Conservation (phyloP, 345 rosid genomes). For the Turritis glabra region DNA sequence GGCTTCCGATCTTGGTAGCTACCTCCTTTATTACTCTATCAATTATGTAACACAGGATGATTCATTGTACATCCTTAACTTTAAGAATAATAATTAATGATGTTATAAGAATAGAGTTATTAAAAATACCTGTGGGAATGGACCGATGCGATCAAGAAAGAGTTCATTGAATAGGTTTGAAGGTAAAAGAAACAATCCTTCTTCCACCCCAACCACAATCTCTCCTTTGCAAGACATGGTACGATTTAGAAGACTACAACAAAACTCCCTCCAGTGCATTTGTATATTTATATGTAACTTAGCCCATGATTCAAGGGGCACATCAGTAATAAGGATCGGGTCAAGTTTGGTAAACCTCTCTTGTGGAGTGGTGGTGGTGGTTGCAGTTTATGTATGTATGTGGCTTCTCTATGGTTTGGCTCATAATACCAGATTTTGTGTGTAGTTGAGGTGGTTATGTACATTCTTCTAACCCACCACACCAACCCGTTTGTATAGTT, state of each 20-base stretch:
- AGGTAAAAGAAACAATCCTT: conserved; percentile 39
- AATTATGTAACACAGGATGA: not conserved
- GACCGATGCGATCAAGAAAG: conserved; percentile 30
- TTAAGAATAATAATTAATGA: not conserved
- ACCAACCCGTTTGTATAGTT: conserved; percentile 22
- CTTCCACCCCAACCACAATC: conserved; percentile 27
- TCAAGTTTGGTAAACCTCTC: conserved; percentile 37
- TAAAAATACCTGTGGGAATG: conserved; percentile 32
- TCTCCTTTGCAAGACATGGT: conserved; percentile 38
- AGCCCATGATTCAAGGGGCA: not conserved
- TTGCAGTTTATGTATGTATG: conserved; percentile 23
- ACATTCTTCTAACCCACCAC: conserved; percentile 39
- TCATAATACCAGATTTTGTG: conserved; percentile 10
- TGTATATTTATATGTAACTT: conserved; percentile 15
- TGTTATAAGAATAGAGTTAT: not conserved
- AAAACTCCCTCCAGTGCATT: conserved; percentile 8
- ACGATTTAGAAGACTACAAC: conserved; percentile 1
- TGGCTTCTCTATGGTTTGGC: conserved; percentile 34
- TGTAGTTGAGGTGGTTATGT: conserved; percentile 22
- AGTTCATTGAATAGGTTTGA: conserved; percentile 35
- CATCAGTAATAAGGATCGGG: conserved; percentile 4
- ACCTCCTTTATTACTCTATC: conserved; percentile 14
- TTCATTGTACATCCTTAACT: not conserved
- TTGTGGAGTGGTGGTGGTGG: conserved; percentile 36
- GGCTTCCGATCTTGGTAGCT: conserved; percentile 2